Evolutionary conservation across 2,329 filamentous ascomycete genomes (phyloP).

Genomic region (Chrysosphaeria jannelii): DNA sequence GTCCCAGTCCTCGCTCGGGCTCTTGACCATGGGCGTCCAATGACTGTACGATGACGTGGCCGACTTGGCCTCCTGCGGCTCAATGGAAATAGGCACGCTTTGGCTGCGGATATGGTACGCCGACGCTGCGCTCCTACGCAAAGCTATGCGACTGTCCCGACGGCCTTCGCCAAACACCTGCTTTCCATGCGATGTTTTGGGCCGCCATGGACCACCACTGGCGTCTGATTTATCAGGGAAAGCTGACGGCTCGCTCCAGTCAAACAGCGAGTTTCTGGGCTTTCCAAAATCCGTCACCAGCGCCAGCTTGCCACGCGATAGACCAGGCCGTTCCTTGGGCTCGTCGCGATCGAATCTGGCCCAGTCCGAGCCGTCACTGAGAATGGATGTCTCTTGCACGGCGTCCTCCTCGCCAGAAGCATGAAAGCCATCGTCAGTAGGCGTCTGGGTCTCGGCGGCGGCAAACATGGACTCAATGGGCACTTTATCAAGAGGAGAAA

Average conservation of each 20-base stretch:
- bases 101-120: slow-evolving; percentile 49
- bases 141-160: no score
- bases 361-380: no score
- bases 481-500: slow-evolving; percentile 33
- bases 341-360: no score
- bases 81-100: slow-evolving; percentile 45
- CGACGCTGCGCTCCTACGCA: no score
- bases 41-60: slow-evolving; percentile 45
- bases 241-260: slow-evolving; percentile 38
- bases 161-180: slow-evolving; percentile 39
- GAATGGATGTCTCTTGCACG: no score
- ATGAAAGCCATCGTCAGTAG: no score
- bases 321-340: no score
- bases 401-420: no score
- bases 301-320: no score
- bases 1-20: slow-evolving; percentile 65
- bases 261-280: slow-evolving; percentile 19
- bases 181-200: slow-evolving; percentile 48
- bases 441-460: slow-evolving; percentile 30
- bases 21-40: slow-evolving; percentile 54
- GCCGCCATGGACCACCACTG: slow-evolving; percentile 27
- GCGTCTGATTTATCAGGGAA: slow-evolving; percentile 27
- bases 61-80: slow-evolving; percentile 24
- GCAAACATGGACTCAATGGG: slow-evolving; percentile 52
- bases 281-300: no score